Evolutionary conservation across 257 asterid species (phyloP).

Genomic region (Agastache rugosa): DNA sequence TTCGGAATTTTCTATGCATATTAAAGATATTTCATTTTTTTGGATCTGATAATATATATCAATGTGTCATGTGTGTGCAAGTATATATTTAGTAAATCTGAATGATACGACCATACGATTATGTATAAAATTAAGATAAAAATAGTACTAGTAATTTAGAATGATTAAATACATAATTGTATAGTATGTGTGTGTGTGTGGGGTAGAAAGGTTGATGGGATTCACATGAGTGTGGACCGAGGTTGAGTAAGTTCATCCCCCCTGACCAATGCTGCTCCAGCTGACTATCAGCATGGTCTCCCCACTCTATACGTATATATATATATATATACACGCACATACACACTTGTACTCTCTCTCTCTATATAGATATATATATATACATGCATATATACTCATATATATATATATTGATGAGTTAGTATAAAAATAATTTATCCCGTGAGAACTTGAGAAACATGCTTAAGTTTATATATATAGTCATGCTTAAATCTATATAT

Average conservation of each 20-base stretch:
- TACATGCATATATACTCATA: too few relatives aligned
- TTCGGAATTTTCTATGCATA: not conserved
- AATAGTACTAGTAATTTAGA: too few relatives aligned
- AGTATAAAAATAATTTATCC: too few relatives aligned
- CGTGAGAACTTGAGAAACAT: too few relatives aligned
- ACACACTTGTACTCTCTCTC: too few relatives aligned
- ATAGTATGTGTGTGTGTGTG: slow-evolving; percentile 49
- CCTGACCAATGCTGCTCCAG: slow-evolving; percentile 50
- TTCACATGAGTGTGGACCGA: slow-evolving; percentile 80
- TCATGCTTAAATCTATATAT: too few relatives aligned
- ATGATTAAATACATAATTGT: not conserved
- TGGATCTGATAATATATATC: not conserved
- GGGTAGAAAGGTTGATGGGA: slow-evolving; percentile 58
- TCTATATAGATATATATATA: too few relatives aligned
- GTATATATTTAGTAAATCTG: too few relatives aligned
- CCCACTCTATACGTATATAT: not conserved
- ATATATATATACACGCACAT: not conserved
- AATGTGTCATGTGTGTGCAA: too few relatives aligned
- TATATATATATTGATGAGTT: too few relatives aligned
- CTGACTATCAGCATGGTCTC: slow-evolving; percentile 49
- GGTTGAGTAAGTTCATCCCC: slow-evolving; percentile 67
- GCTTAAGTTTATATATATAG: too few relatives aligned
- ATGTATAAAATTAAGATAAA: not conserved
- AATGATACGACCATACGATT: not conserved
- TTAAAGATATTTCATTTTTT: too few relatives aligned